Conservation (phyloP, 345 rosid genomes). For the Brassica rapa region DNA sequence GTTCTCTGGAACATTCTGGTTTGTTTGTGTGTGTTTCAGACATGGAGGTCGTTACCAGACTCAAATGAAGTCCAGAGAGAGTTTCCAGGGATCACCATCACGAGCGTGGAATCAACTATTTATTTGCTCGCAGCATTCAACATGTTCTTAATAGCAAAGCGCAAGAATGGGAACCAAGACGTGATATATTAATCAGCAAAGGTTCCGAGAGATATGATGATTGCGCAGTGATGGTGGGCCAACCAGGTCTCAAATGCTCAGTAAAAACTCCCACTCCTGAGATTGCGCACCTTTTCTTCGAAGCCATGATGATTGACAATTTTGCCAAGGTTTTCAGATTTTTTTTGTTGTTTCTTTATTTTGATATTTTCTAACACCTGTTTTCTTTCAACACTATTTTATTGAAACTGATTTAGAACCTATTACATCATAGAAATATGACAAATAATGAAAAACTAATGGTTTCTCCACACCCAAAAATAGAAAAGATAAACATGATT, state of each 20-base stretch:
- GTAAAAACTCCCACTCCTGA: constrained; percentile 91
- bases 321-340: no score
- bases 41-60: constrained; percentile 95
- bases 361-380: no score
- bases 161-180: constrained; percentile 93
- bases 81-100: constrained; percentile 64
- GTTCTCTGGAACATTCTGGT: constrained; percentile 1
- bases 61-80: constrained; percentile 88
- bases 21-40: constrained; percentile 11
- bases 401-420: no score
- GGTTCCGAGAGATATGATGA: constrained; percentile 57
- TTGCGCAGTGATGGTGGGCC: constrained; percentile 44
- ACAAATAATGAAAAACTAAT: no score
- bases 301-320: constrained; percentile 42
- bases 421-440: no score
- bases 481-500: no score
- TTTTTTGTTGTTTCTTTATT: no score
- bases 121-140: constrained; percentile 71
- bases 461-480: no score
- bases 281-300: constrained; percentile 85
- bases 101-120: constrained; percentile 60
- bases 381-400: no score
- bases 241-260: constrained; percentile 83
- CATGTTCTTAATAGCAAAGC: constrained; percentile 91
- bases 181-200: constrained; percentile 87